These are phyloP conservation scores for Ceratocystiopsis sp. DNA, from an alignment of 2,329 filamentous ascomycete genomes.

Conservation along the genomic window DNA sequence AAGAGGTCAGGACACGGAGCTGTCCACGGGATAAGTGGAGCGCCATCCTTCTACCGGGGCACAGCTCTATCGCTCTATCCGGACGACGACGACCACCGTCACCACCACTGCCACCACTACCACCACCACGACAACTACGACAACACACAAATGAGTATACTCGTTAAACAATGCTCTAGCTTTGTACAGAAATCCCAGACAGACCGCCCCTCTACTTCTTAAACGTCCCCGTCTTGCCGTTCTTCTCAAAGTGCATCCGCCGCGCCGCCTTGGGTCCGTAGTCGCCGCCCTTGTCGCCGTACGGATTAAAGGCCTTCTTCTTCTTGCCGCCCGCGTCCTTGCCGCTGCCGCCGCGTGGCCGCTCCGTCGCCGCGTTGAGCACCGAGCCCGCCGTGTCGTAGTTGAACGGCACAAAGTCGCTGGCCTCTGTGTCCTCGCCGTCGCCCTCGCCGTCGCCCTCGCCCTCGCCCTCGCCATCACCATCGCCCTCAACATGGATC, in stretches of 20 bases:
- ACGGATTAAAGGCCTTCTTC: slow-evolving; percentile 17
- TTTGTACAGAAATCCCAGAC: too few species aligned
- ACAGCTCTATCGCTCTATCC: too few species aligned
- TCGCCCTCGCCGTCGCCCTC: slow-evolving; percentile 3
- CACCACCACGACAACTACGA: too few species aligned
- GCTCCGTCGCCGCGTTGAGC: slow-evolving; percentile 13
- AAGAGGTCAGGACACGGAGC: too few species aligned
- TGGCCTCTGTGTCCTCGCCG: neutral
- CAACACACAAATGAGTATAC: too few species aligned
- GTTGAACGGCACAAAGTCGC: slow-evolving; percentile 18
- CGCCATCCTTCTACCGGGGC: too few species aligned
- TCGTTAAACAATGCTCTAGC: too few species aligned
- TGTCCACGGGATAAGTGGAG: too few species aligned
- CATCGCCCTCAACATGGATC: slow-evolving; percentile 13
- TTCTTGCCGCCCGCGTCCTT: slow-evolving; percentile 4
- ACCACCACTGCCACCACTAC: too few species aligned
- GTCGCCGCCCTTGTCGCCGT: slow-evolving; percentile 14
- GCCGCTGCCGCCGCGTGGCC: neutral
- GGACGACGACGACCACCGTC: too few species aligned
- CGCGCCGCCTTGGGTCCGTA: slow-evolving; percentile 17
- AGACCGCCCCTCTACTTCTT: slow-evolving; percentile 15
- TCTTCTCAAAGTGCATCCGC: slow-evolving; percentile 16
- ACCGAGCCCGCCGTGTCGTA: slow-evolving; percentile 19
- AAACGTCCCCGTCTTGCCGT: slow-evolving; percentile 22
- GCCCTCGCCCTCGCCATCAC: slow-evolving; percentile 6